Conservation (phyloP, 2,329 filamentous ascomycete species). For the Cladosporium sp. region DNA sequence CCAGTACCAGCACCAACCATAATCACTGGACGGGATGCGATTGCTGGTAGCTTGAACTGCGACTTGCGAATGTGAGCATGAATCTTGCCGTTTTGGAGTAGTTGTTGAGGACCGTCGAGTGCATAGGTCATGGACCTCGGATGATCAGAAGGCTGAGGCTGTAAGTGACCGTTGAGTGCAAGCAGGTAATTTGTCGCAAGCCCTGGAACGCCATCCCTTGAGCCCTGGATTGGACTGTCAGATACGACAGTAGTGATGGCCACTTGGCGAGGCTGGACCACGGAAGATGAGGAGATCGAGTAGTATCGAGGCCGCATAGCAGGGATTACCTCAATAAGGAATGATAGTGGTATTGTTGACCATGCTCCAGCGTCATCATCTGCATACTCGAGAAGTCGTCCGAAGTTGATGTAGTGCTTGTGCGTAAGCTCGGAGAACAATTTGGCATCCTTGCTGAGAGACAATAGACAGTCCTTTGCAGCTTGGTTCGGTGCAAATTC, state of each 20-base stretch:
- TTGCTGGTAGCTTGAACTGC: slow-evolving; percentile 49
- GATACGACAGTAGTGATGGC: slow-evolving; percentile 64
- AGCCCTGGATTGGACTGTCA: slow-evolving; percentile 20
- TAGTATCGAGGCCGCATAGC: slow-evolving; percentile 30
- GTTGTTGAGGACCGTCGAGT: slow-evolving; percentile 37
- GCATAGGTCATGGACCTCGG: slow-evolving; percentile 37
- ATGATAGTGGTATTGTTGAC: slow-evolving; percentile 60
- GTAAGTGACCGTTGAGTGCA: slow-evolving; percentile 36
- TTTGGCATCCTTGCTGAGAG: slow-evolving; percentile 38
- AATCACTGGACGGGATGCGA: slow-evolving; percentile 48
- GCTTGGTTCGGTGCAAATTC: slow-evolving; percentile 16
- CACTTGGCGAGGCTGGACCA: slow-evolving; percentile 21
- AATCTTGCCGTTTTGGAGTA: slow-evolving; percentile 39
- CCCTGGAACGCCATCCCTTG: slow-evolving; percentile 36
- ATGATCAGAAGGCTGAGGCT: slow-evolving; percentile 42
- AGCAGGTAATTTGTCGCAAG: slow-evolving; percentile 44
- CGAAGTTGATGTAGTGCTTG: slow-evolving; percentile 38
- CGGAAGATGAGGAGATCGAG: slow-evolving; percentile 30
- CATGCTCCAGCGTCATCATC: slow-evolving; percentile 35
- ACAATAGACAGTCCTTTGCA: slow-evolving; percentile 47
- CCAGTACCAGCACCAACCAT: slow-evolving; percentile 56
- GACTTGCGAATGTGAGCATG: slow-evolving; percentile 45
- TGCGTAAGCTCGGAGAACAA: slow-evolving; percentile 54
- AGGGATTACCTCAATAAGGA: slow-evolving; percentile 43
- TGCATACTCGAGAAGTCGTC: slow-evolving; percentile 68